phyloP scores from a whole-genome alignment of 2,329 filamentous ascomycete species.

The Colletotrichum sublineola region DNA sequence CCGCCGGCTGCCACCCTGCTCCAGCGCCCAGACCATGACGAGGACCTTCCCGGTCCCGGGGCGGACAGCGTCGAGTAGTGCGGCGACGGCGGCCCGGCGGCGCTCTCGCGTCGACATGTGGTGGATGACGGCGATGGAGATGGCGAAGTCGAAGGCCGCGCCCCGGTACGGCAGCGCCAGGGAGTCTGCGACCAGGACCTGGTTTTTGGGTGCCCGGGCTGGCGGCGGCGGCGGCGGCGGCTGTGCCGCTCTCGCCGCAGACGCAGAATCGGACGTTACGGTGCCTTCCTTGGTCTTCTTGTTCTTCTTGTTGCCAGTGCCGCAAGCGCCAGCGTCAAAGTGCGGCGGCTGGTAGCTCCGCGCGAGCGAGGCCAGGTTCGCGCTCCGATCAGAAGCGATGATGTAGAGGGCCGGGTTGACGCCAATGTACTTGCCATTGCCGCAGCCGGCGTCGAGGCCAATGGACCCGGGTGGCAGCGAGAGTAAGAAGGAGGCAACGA shows the following conservation, averaged over 20 bases:
- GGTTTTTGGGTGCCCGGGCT: slow-evolving; percentile 45
- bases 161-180: slow-evolving; percentile 83
- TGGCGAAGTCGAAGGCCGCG: slow-evolving; percentile 79
- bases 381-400: slow-evolving; percentile 85
- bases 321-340: slow-evolving; percentile 22
- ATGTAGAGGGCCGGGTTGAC: slow-evolving; percentile 85
- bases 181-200: slow-evolving; percentile 84
- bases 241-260: neutral
- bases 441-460: slow-evolving; percentile 93
- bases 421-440: slow-evolving; percentile 94
- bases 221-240: slow-evolving; percentile 9
- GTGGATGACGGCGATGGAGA: slow-evolving; percentile 94
- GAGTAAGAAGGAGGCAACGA: slow-evolving; percentile 83
- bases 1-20: slow-evolving; percentile 87
- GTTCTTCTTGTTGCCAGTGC: slow-evolving; percentile 25
- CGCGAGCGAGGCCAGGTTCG: slow-evolving; percentile 66
- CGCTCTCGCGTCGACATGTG: slow-evolving; percentile 86
- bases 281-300: neutral
- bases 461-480: slow-evolving; percentile 76
- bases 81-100: slow-evolving; percentile 78
- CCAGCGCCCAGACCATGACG: slow-evolving; percentile 95
- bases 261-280: neutral
- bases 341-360: slow-evolving; percentile 45
- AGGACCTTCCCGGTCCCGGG: slow-evolving; percentile 76
- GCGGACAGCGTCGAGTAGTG: slow-evolving; percentile 77